Base-by-base conservation (phyloP, 1,139 yeast species). In the Insectozyma bohioensis region DNA sequence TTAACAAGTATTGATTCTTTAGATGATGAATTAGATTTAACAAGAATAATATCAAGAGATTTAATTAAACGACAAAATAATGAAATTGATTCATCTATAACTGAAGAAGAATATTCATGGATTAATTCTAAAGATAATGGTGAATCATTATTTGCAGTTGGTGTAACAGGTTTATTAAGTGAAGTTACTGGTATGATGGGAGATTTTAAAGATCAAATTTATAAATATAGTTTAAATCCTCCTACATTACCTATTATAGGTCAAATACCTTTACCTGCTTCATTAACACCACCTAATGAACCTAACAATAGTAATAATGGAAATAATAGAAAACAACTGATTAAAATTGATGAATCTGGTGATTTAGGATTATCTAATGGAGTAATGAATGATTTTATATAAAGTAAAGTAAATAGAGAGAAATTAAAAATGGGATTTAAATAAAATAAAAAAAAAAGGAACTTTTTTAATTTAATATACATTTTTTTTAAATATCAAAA, bases 141-240 rank as follows among this genome's bases (percentile, higher is more conserved):
- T 3, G 76, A 72, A n/a, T 62, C 76, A 3, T 42, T 78, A 11
- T 75, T 78, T 50, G 81, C 81, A 24, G 79, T 78, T 21, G 90
- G 90, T 0, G 85, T 87, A 0, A 78, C 88, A 0, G 87, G 88
- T 0, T 60, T 81, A 58, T 61, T 82, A 20, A 71, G 80, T 13
- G 80, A 82, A 26, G 72, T 80, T 1, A 73, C 80, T 30, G 85
- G 78, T 37, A 61, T 63, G 52, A 60, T 69, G 33, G 67, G 65
- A 1, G 61, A 56, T 36, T 48, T 67, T 22, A 49, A 59, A 37
- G 67, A 68, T 30, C 72, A 63, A 34, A 58, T 70, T 63, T 52
- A 51, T 37, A 59, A 53, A 24, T 54, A 49, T 35, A 51, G 52
- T 19, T 29, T 41, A 24, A 31, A 34, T 22, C 39, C 41, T 12